These are phyloP conservation scores for Candida xiaguanensis DNA, from an alignment of 805 yeast species.

Conservation along the genomic window DNA sequence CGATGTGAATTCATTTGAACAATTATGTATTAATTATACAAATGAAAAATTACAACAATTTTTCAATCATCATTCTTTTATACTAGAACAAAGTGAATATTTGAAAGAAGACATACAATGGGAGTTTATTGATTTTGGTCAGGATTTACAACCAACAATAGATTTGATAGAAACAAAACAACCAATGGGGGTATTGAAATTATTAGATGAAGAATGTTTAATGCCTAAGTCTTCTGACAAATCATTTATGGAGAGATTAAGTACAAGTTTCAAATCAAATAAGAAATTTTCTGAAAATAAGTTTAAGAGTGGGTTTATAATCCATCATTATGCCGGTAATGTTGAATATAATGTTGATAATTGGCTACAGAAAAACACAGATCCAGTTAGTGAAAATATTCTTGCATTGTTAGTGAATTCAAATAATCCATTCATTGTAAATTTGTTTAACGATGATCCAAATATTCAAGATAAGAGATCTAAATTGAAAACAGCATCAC, in stretches of 20 bases:
- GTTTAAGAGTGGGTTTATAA: slow-evolving; percentile 69
- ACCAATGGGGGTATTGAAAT: slow-evolving; percentile 79
- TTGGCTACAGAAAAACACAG: slow-evolving; percentile 93
- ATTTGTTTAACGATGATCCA: slow-evolving; percentile 46
- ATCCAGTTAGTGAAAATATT: slow-evolving; percentile 80
- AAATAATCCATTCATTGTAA: slow-evolving; percentile 49
- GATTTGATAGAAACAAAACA: slow-evolving; percentile 76
- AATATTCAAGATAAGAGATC: slow-evolving; percentile 23
- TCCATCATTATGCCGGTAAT: slow-evolving; percentile 92
- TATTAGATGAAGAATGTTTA: slow-evolving; percentile 91
- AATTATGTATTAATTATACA: slow-evolving; percentile 57
- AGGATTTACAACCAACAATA: slow-evolving; percentile 90
- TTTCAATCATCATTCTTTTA: slow-evolving; percentile 60
- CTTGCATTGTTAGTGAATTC: slow-evolving; percentile 60
- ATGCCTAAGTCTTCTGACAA: slow-evolving; percentile 86
- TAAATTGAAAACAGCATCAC: slow-evolving; percentile 65
- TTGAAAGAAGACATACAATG: slow-evolving; percentile 56
- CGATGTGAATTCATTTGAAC: slow-evolving; percentile 55
- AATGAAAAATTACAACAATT: slow-evolving; percentile 60
- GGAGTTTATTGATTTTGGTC: slow-evolving; percentile 89
- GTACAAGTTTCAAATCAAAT: slow-evolving; percentile 52
- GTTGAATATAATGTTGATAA: slow-evolving; percentile 92
- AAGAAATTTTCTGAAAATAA: slow-evolving; percentile 68
- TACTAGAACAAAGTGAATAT: slow-evolving; percentile 58
- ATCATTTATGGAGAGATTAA: slow-evolving; percentile 77